Evolutionary conservation across 768 basidiomycete species (phyloP), one percentile per base, ranked within the genome.

Genomic region (Tylopilus vinaceipallidus): DNA sequence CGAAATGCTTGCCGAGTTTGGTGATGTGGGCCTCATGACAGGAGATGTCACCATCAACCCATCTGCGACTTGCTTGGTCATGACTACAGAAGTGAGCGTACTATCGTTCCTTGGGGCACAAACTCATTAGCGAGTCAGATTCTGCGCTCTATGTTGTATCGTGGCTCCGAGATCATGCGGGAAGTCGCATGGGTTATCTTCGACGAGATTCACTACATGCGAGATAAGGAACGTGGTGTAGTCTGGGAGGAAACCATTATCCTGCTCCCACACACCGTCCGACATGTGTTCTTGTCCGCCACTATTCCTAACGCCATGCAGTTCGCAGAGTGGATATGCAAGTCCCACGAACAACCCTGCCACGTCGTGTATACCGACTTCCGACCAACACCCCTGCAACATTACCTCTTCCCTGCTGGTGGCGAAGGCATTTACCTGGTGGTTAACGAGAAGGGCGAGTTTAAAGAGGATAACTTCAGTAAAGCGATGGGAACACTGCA

Each of bases 151-250:
- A 99, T 99, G 95, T 74, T 99, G 23, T 99, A 99, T 65, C 86
- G 97, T 46, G 97, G 97, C 33, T 98, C 94, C 4, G 97, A 99
- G 73, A 88, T 99, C 57, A 95, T 98, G 89, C 90, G 97, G 49
- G 97, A 99, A 74, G 95, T 99, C n/a, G 94, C 95, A 1, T 99
- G 97, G 97, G 95, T 98, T 49, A 83, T 99, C 56, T 99, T 98
- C 68, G 97, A 99, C 65, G 97, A 99, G 72, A 97, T 99, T 53
- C 97, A 99, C 66, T 99, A 98, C 72, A 99, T 98, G 97, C 87
- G 97, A 53, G 97, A 98, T 75, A 93, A 93, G 62, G 97, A 99
- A 66, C 90, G 97, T 58, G 97, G 97, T 57, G 97, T 99, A 17
- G 97, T 99, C 23, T 98, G 97, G 97, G 95, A 99, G 71, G 95